A percentile compares a stretch with the other conserved stretches of the same genome.
Conservation (phyloP, 2,329 filamentous ascomycete genomes). For the Fonsecaea multimorphosa region DNA sequence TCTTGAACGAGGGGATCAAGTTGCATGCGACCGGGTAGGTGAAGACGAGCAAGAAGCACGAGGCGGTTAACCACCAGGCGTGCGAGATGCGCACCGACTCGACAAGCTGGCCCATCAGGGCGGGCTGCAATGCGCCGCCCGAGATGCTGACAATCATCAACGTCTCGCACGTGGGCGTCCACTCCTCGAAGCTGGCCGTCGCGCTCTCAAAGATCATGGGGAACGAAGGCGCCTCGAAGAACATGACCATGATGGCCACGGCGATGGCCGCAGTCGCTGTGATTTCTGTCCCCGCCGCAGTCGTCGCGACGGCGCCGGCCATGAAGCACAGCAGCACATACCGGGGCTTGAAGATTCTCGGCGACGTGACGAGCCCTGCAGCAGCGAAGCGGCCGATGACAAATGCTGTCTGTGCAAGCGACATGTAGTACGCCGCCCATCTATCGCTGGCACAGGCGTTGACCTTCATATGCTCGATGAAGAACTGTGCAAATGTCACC, state of each 20-base stretch:
- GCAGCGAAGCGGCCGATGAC: conserved; percentile 74
- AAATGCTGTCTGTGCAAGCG: conserved; percentile 75
- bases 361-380: conserved; percentile 60
- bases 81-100: conserved; percentile 34
- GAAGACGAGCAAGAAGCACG: conserved; percentile 35
- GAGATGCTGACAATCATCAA: conserved; percentile 37
- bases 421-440: conserved; percentile 70
- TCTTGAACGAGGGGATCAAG: conserved; percentile 34
- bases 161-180: conserved; percentile 37
- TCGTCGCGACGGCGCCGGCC: conserved; percentile 65
- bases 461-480: conserved; percentile 74
- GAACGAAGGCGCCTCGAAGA: conserved; percentile 82
- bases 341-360: conserved; percentile 69
- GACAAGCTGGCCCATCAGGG: conserved; percentile 34
- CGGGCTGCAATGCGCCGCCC: conserved; percentile 37
- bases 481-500: conserved; percentile 62
- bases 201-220: conserved; percentile 71
- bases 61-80: conserved; percentile 34
- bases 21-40: conserved; percentile 33
- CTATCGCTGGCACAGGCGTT: conserved; percentile 60
- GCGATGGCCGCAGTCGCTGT: conserved; percentile 55
- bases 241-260: conserved; percentile 73
- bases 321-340: conserved; percentile 74
- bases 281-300: conserved; percentile 57
- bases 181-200: conserved; percentile 34